A percentile compares a stretch with the other conserved stretches of the same genome.
Conservation (phyloP, 371 early-diverging fungal genomes). For the Mucor racemosus region DNA sequence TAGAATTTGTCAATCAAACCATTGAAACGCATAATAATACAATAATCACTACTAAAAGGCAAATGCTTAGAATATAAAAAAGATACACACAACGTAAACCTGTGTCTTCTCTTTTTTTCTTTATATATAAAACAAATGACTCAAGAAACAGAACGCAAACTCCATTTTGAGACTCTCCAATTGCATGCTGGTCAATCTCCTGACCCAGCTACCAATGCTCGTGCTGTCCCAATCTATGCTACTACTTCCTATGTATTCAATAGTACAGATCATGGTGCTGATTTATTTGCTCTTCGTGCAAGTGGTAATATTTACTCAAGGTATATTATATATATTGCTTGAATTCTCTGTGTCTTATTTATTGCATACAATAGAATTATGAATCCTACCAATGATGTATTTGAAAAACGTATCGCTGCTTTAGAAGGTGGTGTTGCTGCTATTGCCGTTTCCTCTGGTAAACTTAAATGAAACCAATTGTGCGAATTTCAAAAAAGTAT, state of each 20-base stretch:
- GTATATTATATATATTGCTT: constrained; percentile 28
- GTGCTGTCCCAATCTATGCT: constrained; percentile 91
- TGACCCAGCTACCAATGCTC: constrained; percentile 75
- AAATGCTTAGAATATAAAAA: neutral
- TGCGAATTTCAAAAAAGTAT: too few relatives aligned
- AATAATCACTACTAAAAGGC: neutral
- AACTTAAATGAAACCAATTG: neutral
- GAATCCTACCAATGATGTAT: constrained; percentile 88
- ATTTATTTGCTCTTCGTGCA: constrained; percentile 73
- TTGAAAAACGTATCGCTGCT: constrained; percentile 89
- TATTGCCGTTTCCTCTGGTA: constrained; percentile 55
- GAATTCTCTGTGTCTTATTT: neutral
- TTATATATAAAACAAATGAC: neutral
- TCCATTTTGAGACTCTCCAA: constrained; percentile 87
- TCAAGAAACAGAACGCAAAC: neutral
- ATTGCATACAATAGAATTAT: neutral
- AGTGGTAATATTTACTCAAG: constrained; percentile 80
- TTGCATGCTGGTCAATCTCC: constrained; percentile 85
- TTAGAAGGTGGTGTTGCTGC: constrained; percentile 82
- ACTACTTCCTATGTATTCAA: constrained; percentile 82
- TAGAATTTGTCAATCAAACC: neutral
- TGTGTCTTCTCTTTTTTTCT: neutral
- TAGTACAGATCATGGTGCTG: constrained; percentile 76
- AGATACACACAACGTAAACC: neutral
- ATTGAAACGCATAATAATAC: neutral